Percentiles rank a stretch among this genome's conserved stretches.
These are phyloP conservation scores for Diospyros kaki DNA, from an alignment of 148 eudicot species.

Conservation along the genomic window DNA sequence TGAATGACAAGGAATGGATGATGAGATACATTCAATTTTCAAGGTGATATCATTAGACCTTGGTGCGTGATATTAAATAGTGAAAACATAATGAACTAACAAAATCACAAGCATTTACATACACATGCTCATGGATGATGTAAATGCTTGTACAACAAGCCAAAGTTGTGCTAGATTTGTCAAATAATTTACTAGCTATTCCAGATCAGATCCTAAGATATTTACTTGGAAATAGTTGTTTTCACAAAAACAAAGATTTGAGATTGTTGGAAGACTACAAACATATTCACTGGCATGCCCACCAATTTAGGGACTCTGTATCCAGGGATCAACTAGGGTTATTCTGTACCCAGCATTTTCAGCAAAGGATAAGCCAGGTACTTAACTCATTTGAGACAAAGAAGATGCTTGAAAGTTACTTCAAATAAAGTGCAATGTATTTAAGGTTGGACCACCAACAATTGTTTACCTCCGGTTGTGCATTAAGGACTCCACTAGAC, in stretches of 20 bases:
- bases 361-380: neutral
- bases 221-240: neutral
- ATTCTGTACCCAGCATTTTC: neutral
- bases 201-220: neutral
- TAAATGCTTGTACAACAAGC: neutral
- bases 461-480: conserved; percentile 77
- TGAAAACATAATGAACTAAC: neutral
- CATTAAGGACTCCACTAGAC: conserved; percentile 95
- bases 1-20: neutral
- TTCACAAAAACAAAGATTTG: neutral
- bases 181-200: neutral
- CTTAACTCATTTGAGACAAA: neutral
- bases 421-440: neutral
- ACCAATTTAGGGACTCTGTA: neutral
- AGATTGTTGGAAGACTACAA: neutral
- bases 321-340: neutral
- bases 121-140: neutral
- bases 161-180: neutral
- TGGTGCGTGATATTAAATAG: neutral
- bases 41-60: neutral
- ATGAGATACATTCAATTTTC: neutral
- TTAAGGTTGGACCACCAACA: neutral
- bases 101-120: neutral
- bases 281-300: no score
- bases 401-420: neutral